phyloP scores from a whole-genome alignment of 108 stramenopile genomes.

The Poteriospumella lacustris region DNA sequence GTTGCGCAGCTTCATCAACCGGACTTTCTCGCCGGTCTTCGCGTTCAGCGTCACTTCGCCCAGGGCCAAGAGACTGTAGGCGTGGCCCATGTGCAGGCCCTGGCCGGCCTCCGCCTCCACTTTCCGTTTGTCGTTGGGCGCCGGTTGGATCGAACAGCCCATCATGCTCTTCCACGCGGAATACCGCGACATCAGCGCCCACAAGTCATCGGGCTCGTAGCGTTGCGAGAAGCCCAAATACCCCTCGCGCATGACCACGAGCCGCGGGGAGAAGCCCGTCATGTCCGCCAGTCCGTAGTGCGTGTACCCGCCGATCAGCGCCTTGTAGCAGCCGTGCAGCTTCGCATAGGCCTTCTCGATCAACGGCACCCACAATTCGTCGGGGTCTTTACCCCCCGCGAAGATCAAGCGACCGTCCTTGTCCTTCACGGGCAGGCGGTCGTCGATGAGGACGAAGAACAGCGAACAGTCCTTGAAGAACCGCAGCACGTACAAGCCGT shows the following conservation, averaged over 20 bases:
- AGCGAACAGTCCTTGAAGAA: constrained; percentile 24
- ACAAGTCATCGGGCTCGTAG: not conserved
- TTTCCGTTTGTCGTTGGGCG: not conserved
- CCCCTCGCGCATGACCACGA: constrained; percentile 11
- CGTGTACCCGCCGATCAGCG: constrained; percentile 10
- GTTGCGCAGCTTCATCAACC: constrained; percentile 9
- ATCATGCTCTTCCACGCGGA: constrained; percentile 1
- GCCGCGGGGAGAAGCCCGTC: constrained; percentile 14
- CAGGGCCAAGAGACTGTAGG: constrained; percentile 8
- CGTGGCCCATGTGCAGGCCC: constrained; percentile 19
- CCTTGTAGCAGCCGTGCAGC: constrained; percentile 48
- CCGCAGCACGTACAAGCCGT: constrained; percentile 1
- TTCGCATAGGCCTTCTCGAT: constrained; percentile 56
- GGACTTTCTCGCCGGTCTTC: not conserved
- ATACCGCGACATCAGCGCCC: not conserved
- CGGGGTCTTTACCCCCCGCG: constrained; percentile 36
- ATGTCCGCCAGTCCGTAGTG: constrained; percentile 27
- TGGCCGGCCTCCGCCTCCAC: constrained; percentile 20
- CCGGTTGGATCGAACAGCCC: constrained; percentile 25
- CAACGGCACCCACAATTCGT: constrained; percentile 50
- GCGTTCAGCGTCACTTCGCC: not conserved
- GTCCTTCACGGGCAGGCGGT: constrained; percentile 4
- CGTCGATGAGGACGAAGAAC: constrained; percentile 18
- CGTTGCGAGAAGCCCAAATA: constrained; percentile 19
- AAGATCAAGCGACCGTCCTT: constrained; percentile 33